These are phyloP conservation scores for Diaporthe citriasiana DNA, from an alignment of 2,329 filamentous ascomycete species.

Conservation along the genomic window DNA sequence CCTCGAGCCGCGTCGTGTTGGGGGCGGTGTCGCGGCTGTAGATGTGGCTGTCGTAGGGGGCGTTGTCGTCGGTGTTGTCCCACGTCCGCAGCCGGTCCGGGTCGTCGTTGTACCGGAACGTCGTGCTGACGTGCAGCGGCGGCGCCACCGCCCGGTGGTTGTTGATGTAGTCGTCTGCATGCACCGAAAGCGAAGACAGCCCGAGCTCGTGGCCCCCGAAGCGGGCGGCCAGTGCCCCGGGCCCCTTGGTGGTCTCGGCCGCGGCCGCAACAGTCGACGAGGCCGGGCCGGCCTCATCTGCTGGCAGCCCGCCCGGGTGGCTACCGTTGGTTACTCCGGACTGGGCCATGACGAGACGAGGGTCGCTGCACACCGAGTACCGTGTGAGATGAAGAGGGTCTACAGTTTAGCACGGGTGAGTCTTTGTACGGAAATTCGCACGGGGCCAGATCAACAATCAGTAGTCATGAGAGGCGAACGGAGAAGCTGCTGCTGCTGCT, in stretches of 20 bases:
- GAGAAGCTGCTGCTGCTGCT: too few relatives aligned
- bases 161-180: slow-evolving; percentile 85
- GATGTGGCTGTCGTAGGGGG: slow-evolving; percentile 75
- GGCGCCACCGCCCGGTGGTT: slow-evolving; percentile 85
- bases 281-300: slow-evolving; percentile 34
- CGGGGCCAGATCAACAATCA: background rate
- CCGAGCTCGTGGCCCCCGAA: slow-evolving; percentile 59
- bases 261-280: slow-evolving; percentile 11
- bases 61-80: slow-evolving; percentile 65
- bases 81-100: slow-evolving; percentile 72
- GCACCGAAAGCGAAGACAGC: slow-evolving; percentile 80
- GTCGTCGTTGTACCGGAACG: slow-evolving; percentile 84
- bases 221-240: slow-evolving; percentile 48
- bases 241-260: slow-evolving; percentile 29
- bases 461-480: background rate
- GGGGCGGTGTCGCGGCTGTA: slow-evolving; percentile 88
- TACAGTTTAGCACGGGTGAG: background rate
- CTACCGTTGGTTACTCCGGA: slow-evolving; percentile 16
- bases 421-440: too few relatives aligned
- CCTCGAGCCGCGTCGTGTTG: slow-evolving; percentile 87
- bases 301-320: slow-evolving; percentile 31
- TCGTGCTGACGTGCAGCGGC: slow-evolving; percentile 91
- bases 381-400: background rate
- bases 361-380: background rate
- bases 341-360: slow-evolving; percentile 26